phyloP scores from a whole-genome alignment of 768 basidiomycete genomes.

The Kwoniella sp. region DNA sequence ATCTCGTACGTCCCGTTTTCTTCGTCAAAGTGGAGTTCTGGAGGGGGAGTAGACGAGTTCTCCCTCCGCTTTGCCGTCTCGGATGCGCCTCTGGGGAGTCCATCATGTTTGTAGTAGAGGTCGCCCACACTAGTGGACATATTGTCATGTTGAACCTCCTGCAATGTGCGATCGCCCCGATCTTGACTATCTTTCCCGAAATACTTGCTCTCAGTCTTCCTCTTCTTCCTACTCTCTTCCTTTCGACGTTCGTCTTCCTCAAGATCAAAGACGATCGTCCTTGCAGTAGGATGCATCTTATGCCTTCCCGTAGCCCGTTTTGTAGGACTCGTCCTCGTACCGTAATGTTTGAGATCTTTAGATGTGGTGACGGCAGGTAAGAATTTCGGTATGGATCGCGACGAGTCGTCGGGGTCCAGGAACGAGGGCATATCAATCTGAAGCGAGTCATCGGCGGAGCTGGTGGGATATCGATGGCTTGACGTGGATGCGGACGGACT shows the following conservation, averaged over 20 bases:
- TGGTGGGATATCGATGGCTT: background rate
- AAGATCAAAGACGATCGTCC: constrained; percentile 16
- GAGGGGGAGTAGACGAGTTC: background rate
- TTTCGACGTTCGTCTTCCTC: background rate
- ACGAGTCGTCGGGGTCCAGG: constrained; percentile 18
- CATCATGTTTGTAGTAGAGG: no score
- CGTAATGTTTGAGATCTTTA: constrained; percentile 3
- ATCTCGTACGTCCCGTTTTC: background rate
- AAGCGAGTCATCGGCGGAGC: constrained; percentile 29
- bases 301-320: background rate
- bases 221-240: constrained; percentile 8
- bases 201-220: constrained; percentile 21
- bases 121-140: background rate
- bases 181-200: background rate
- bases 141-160: background rate
- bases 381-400: constrained; percentile 1
- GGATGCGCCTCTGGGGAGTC: no score
- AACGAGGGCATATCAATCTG: constrained; percentile 34
- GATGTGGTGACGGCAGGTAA: constrained; percentile 3
- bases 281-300: constrained; percentile 24
- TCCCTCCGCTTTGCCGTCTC: no score
- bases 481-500: background rate
- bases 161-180: background rate
- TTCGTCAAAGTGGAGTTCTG: background rate
- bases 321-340: constrained; percentile 3